A percentile compares a stretch with the other conserved stretches of the same genome.
These are phyloP conservation scores for Aspergillus neoniger DNA, from an alignment of 2,329 filamentous ascomycete species.

Conservation along the genomic window DNA sequence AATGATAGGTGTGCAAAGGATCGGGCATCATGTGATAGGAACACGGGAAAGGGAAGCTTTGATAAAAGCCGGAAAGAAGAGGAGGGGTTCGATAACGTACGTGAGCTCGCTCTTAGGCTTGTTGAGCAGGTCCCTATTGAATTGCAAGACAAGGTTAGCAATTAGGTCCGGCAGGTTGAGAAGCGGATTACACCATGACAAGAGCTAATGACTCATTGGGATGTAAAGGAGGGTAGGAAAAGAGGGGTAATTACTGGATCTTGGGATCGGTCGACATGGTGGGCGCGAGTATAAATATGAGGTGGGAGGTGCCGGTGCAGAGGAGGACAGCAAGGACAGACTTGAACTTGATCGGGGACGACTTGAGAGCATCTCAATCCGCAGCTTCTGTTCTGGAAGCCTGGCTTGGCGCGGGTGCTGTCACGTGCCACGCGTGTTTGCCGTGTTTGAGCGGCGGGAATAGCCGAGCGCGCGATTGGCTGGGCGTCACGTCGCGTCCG, in stretches of 20 bases:
- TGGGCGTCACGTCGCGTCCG: conserved; percentile 42
- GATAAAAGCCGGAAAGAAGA: conserved; percentile 11
- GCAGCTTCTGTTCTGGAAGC: background rate
- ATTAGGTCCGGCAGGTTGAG: conserved; percentile 9
- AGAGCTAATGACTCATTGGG: conserved; percentile 21
- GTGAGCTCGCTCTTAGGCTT: conserved; percentile 90
- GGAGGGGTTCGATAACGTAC: conserved; percentile 55
- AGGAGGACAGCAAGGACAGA: background rate
- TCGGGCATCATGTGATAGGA: conserved; percentile 10
- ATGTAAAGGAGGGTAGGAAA: conserved; percentile 16
- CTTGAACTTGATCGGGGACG: background rate
- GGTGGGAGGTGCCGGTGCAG: background rate
- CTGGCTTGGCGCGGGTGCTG: conserved; percentile 15
- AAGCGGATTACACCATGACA: conserved; percentile 13
- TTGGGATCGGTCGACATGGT: conserved; percentile 66
- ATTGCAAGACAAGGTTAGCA: conserved; percentile 32
- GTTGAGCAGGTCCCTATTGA: conserved; percentile 74
- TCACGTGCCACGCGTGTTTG: conserved; percentile 34
- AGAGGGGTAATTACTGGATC: conserved; percentile 62
- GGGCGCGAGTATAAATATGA: conserved; percentile 21
- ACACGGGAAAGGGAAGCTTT: background rate
- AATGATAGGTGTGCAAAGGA: background rate
- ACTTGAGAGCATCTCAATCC: background rate
- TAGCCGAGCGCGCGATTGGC: conserved; percentile 36
- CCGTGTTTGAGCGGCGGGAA: conserved; percentile 26